phyloP scores from a whole-genome alignment of 192 early-diverging fungal genomes.

The Dispira simplex region DNA sequence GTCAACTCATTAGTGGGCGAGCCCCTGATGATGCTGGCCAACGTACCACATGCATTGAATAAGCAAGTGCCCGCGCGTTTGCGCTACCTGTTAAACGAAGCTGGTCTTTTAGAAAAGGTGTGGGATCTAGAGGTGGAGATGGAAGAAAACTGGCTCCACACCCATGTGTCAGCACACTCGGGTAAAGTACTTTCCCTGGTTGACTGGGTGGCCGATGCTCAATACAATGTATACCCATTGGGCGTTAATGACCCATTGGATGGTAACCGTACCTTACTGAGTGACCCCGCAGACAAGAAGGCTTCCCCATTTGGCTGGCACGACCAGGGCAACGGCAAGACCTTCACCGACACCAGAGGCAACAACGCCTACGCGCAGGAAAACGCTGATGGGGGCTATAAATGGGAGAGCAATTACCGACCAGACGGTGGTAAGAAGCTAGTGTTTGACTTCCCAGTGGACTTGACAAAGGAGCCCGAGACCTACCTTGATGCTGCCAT shows the following conservation, averaged over 20 bases:
- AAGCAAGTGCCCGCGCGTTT: conserved; percentile 39
- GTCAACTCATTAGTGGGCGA: conserved; percentile 21
- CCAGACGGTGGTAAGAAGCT: conserved; percentile 38
- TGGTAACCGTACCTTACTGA: conserved; percentile 34
- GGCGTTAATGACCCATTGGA: conserved; percentile 67
- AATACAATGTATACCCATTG: conserved; percentile 69
- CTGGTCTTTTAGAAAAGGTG: conserved; percentile 43
- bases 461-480: conserved; percentile 42
- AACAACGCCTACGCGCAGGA: conserved; percentile 90
- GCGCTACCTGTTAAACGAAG: conserved; percentile 45
- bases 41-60: conserved; percentile 33
- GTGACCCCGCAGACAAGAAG: conserved; percentile 30
- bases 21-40: conserved; percentile 20
- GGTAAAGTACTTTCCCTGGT: conserved; percentile 53
- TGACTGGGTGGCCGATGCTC: conserved; percentile 70
- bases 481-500: conserved; percentile 65
- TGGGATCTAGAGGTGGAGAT: conserved; percentile 75
- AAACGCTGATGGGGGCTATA: conserved; percentile 52
- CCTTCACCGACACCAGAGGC: conserved; percentile 55
- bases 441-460: conserved; percentile 61
- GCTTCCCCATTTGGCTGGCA: conserved; percentile 68
- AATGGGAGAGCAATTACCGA: conserved; percentile 62
- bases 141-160: conserved; percentile 67
- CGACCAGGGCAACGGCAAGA: conserved; percentile 34
- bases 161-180: conserved; percentile 38